Evolutionary conservation across 805 yeast species (phyloP), one percentile per base, ranked within the genome.

Genomic region (Suhomyces sp.): DNA sequence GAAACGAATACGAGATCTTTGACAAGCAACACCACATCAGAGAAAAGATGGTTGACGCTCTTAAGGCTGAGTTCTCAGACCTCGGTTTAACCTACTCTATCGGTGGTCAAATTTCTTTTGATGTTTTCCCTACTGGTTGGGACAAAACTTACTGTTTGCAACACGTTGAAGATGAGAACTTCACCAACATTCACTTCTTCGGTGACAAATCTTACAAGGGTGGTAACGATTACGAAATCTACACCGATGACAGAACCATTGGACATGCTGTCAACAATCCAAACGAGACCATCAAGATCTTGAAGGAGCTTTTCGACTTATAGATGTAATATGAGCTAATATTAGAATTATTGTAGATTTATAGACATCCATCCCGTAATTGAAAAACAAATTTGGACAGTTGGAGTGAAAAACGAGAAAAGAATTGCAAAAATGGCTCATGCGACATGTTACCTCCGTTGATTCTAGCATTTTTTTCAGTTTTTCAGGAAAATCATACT

Each of bases 61-160:
- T 94, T 68, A 88, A 82, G 75, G 82, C 83, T 68, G 82, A 85
- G 66, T 94, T 94, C 81, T 73, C 93, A 52, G 93, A 92, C 73
- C 79, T 79, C 65, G 87, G 86, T 51, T 82, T 94, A 68, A 93
- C 98, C 60, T 94, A 87, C 82, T 94, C 99, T 54, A 94, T 94
- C 60, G 99, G 99, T 73, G 99, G 99, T 63, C 98, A 94, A 82
- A 94, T 94, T 72, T 93, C 98, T 33, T 94, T 94, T 66, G 99
- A 94, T 67, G 98, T 94, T 58, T 94, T 94, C 93, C 99, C 99
- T 79, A 89, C 97, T 58, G 99, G 99, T 68, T 94, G 99, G 99
- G 99, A 94, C 77, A 94, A 94, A 84, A 94, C 99, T 56, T 94
- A 93, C 80, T 89, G 96, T 75, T 83, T 94, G 69, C 91, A 87